Conservation (phyloP, 306 rosid species). For the Acacia melanoxylon region DNA sequence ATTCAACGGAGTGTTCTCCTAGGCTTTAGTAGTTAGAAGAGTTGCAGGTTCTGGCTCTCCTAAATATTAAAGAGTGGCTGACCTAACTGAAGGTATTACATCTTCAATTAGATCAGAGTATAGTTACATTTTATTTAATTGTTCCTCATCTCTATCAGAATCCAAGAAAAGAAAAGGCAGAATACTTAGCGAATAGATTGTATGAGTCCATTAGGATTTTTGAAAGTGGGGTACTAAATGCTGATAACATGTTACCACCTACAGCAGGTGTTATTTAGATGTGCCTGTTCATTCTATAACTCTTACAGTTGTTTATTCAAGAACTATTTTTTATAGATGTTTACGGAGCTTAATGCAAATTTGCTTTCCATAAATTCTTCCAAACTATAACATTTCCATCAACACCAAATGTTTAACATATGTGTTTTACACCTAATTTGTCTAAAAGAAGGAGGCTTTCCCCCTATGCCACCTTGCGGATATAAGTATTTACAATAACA, state of each 20-base stretch:
- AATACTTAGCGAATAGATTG: neutral
- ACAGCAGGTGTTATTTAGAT: slow-evolving; percentile 5
- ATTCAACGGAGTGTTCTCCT: too few relatives aligned
- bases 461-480: neutral
- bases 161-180: neutral
- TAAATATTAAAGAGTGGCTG: too few relatives aligned
- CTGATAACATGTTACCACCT: neutral
- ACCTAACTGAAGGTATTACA: too few relatives aligned
- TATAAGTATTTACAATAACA: neutral
- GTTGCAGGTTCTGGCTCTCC: too few relatives aligned
- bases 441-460: neutral
- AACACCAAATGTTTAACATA: neutral
- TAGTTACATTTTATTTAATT: too few relatives aligned
- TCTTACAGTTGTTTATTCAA: neutral
- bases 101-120: too few relatives aligned
- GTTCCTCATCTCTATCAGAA: too few relatives aligned
- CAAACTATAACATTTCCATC: neutral
- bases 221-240: neutral
- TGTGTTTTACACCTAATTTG: neutral
- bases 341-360: neutral
- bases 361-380: neutral
- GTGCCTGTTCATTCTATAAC: neutral
- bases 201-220: neutral
- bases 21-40: too few relatives aligned
- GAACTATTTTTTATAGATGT: too few relatives aligned